Evolutionary conservation across 495 filamentous ascomycete genomes (phyloP), one percentile per base, ranked within the genome.

Genomic region (Penicillium canariense): DNA sequence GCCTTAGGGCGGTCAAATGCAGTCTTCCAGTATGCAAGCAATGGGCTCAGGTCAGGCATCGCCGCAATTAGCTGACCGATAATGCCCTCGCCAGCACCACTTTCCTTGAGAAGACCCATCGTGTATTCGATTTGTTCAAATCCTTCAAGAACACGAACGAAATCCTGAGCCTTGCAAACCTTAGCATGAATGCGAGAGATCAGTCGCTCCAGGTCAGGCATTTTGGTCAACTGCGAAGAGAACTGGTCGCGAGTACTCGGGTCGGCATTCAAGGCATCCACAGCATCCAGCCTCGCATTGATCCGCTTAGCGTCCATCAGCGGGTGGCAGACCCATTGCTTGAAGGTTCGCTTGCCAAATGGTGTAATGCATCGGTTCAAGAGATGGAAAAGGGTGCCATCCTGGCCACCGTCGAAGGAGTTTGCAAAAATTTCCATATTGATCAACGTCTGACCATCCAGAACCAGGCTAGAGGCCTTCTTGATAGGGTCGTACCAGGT

Each of bases 371-470:
- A 99, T 22, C 90, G 83, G 69, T 99, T 97, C 11, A 99, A 78
- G 35, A 97, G 82, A 12, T 80, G 80, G 74, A 97, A 97, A 3
- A 99, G 73, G 0, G 94, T 97, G 20, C 95, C 95, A 12, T 93
- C 84, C 0, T 77, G 61, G 15, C 89, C 82, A 7, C 93, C 93
- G 67, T 97, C 93, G 60, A 88, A 90, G 1, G 87, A 95, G 71
- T 99, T 99, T 45, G 90, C 83, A 60, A 99, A 97, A 8, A 98
- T 86, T 67, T 99, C 95, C 49, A 99, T 84, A 66, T 99, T 99
- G 73, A 96, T 94, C 50, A 99, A 80, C 18, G 90, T 97, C 67
- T 99, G 93, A 18, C 95, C 95, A 64, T 99, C 95, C 1, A 99
- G 78, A 32, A 99, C 89, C 48, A 99, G 77, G 35, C 89, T 97